Evolutionary conservation across 164 flowering plant genomes (phyloP).

Genomic region (Dillenia suffruticosa): DNA sequence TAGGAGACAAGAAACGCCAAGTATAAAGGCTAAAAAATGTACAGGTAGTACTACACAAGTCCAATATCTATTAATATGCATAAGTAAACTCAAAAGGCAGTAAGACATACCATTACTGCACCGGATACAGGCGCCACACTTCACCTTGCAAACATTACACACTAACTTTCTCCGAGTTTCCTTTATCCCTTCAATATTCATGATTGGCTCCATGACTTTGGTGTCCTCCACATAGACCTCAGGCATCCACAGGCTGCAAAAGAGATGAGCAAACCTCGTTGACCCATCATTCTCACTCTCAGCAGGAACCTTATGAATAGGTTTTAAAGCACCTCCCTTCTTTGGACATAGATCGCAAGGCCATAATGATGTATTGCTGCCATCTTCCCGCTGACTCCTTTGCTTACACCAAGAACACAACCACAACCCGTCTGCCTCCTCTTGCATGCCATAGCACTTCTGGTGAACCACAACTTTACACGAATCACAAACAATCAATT

Average conservation of each 20-base stretch:
- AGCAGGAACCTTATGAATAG: slow-evolving; percentile 24
- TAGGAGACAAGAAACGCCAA: no score
- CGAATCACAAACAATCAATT: slow-evolving; percentile 52
- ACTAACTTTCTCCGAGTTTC: slow-evolving; percentile 58
- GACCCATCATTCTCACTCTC: slow-evolving; percentile 23
- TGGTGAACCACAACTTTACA: slow-evolving; percentile 73
- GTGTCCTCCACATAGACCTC: slow-evolving; percentile 73
- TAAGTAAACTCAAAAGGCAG: slow-evolving; percentile 5
- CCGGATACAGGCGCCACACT: slow-evolving; percentile 80
- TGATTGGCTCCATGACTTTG: slow-evolving; percentile 70
- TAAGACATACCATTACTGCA: slow-evolving; percentile 91
- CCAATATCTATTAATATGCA: no score
- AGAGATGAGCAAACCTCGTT: slow-evolving; percentile 68
- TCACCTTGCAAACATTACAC: slow-evolving; percentile 83
- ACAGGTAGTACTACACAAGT: no score
- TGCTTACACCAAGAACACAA: slow-evolving; percentile 80
- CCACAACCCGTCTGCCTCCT: slow-evolving; percentile 50
- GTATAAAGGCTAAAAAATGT: no score
- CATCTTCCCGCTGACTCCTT: slow-evolving; percentile 15
- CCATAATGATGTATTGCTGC: slow-evolving; percentile 4
- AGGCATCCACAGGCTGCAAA: slow-evolving; percentile 90
- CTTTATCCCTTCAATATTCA: slow-evolving; percentile 63
- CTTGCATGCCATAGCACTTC: slow-evolving; percentile 85
- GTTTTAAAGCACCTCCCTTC: slow-evolving; percentile 82
- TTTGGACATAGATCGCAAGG: slow-evolving; percentile 85